phyloP scores from a whole-genome alignment of 2,329 filamentous ascomycete genomes.

The Trichoderma cornu-damae region DNA sequence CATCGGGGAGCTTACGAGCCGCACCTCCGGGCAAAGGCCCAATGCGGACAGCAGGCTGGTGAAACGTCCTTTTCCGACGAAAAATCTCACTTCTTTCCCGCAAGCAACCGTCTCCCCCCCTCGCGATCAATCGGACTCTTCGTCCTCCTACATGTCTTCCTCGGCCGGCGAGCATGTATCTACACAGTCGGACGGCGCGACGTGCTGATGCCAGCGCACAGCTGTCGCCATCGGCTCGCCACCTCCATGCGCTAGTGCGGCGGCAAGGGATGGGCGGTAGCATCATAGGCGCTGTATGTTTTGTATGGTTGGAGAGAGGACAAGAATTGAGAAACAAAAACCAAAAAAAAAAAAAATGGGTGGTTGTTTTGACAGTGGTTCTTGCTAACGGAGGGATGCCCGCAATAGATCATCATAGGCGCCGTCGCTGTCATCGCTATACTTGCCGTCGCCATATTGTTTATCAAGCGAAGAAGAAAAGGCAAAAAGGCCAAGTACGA shows the following conservation, averaged over 20 bases:
- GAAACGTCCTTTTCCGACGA: neutral
- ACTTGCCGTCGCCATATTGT: neutral
- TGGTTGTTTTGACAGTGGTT: neutral
- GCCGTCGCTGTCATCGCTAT: neutral
- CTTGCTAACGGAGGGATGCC: neutral
- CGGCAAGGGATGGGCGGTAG: constrained; percentile 1
- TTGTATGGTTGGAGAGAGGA: neutral
- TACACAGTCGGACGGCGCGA: constrained; percentile 13
- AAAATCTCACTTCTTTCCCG: constrained; percentile 2
- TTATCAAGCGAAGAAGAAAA: constrained; percentile 21
- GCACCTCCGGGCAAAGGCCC: constrained; percentile 1
- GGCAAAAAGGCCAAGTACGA: constrained; percentile 27
- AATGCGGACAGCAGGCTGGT: constrained; percentile 14
- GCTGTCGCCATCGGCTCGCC: constrained; percentile 15
- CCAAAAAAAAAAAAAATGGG: neutral
- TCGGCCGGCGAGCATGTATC: constrained; percentile 16
- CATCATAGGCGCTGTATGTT: constrained; percentile 20
- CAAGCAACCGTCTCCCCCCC: neutral
- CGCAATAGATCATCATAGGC: constrained; percentile 6
- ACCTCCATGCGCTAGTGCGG: constrained; percentile 7
- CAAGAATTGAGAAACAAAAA: no score
- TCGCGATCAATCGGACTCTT: constrained; percentile 1
- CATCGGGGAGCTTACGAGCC: constrained; percentile 1
- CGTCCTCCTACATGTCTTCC: constrained; percentile 15
- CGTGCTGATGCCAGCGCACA: constrained; percentile 4